Base-by-base conservation (phyloP, 202 grass and related monocot genomes). In the Carex arenaria region DNA sequence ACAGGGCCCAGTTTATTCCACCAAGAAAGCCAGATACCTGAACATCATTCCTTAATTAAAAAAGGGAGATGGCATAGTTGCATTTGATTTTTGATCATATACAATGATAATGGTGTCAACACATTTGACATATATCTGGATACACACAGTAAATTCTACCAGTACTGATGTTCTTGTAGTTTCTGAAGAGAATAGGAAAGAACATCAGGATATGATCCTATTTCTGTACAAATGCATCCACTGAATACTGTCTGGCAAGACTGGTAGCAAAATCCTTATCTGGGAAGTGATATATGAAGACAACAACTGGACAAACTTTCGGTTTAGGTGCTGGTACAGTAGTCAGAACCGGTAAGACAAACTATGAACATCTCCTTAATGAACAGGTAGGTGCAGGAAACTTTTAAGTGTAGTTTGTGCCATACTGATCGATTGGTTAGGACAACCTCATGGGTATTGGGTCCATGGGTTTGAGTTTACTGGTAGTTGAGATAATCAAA, bases 1-100 rank as follows among this genome's bases (percentile, higher is more conserved):
- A 89, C 84, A 99, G 85, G 64, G 96, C 96, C 96, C 96, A 99
- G 72, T 99, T 96, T 95, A 95, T 99, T 87, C 93, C 96, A 90
- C 96, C 93, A 51, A 99, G 87, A 85, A 99, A 99, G 59, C 93
- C 96, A 76, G 90, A 85, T 84, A 94, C 90, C 95, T 94, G 86
- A 83, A 81, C 55, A 89, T 81, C 19, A 53, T 51, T 19, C 26
- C 2, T 71, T 18, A 7, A 63, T 80, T 51, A 34, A 56, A 3
- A 38, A 56, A 56, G 3, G 17, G 15, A 78, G 8, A 67, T 64
- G 72, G 26, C 63, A n/a, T 64, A 61, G 20, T 65, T 53, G 79
- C 30, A 82, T 59, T 22, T 38, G 10, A 15, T 56, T 65, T 10
- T 62, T 38, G n/a, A 81, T 63, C 77, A 80, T 80, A 65, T 59